Evolutionary conservation across 768 basidiomycete species (phyloP).

Genomic region (Lactarius evosmus): DNA sequence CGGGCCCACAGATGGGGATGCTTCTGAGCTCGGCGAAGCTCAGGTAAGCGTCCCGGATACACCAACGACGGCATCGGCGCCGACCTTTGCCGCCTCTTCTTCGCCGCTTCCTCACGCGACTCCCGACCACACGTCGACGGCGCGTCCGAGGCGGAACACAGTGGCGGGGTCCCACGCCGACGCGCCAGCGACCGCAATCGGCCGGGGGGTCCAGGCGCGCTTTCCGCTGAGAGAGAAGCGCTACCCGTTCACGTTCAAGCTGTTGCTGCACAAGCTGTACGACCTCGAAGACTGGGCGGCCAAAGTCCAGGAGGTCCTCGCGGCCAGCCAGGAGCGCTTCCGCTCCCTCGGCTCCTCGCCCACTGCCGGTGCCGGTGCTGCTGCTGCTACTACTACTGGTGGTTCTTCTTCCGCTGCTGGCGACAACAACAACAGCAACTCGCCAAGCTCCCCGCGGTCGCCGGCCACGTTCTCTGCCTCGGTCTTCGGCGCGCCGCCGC

Average conservation of each 20-base stretch:
- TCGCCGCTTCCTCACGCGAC: not conserved
- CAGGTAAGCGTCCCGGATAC: conserved; percentile 18
- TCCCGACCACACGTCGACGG: not conserved
- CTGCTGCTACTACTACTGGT: too few relatives aligned
- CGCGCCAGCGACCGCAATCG: not conserved
- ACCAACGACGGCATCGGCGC: conserved; percentile 15
- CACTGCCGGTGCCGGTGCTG: not conserved
- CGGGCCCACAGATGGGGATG: conserved; percentile 5
- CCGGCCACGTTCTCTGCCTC: conserved; percentile 8
- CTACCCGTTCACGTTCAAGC: conserved; percentile 29
- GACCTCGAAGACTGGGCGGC: conserved; percentile 27
- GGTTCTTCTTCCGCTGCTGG: not conserved
- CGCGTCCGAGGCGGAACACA: conserved; percentile 25
- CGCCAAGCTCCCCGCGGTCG: conserved; percentile 9
- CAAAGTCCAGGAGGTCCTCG: conserved; percentile 27
- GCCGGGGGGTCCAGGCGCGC: conserved; percentile 10
- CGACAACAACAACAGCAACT: not conserved
- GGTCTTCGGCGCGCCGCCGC: conserved; percentile 6
- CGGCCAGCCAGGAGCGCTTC: conserved; percentile 25
- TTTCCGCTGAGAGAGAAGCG: conserved; percentile 23
- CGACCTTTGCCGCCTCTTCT: conserved; percentile 8
- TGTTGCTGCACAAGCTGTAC: conserved; percentile 28
- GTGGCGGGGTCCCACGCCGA: conserved; percentile 10
- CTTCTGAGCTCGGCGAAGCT: conserved; percentile 1
- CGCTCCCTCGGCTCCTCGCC: conserved; percentile 21